Conservation (phyloP, 2,329 filamentous ascomycete species). For the Keithomyces neogunnii region DNA sequence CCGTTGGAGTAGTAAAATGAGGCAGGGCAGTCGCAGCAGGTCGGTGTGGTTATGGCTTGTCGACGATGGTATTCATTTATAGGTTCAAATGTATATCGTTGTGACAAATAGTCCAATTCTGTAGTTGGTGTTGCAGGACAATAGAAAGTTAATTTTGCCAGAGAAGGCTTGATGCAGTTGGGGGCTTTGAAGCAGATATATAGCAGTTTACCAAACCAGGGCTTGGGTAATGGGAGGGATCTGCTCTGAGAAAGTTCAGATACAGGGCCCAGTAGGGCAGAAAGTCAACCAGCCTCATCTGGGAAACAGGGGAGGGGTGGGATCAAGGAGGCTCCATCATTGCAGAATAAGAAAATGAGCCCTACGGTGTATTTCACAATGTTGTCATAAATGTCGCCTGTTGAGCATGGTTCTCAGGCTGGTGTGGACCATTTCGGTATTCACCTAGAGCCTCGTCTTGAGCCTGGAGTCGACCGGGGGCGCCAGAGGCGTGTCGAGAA, state of each 20-base stretch:
- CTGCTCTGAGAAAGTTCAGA: conserved; percentile 6
- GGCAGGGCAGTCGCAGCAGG: not conserved
- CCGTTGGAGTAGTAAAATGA: not conserved
- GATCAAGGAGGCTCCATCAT: conserved; percentile 2
- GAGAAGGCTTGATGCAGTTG: conserved; percentile 6
- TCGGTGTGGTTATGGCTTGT: not conserved
- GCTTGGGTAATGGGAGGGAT: conserved; percentile 7
- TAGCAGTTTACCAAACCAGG: conserved; percentile 6
- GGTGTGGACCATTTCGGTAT: conserved; percentile 8
- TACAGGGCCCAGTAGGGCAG: conserved; percentile 8
- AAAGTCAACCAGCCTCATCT: conserved; percentile 12
- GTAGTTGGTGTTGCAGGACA: not conserved
- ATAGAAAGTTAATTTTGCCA: not conserved
- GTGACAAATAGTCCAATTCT: not conserved
- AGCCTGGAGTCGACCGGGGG: not conserved
- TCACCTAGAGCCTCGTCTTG: conserved; percentile 7
- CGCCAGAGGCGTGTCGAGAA: conserved; percentile 1
- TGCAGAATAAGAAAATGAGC: not conserved
- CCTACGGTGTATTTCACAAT: not conserved
- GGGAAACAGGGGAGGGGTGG: conserved; percentile 5
- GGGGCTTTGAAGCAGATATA: conserved; percentile 12
- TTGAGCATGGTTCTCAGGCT: conserved; percentile 6
- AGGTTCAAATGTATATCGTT: not conserved
- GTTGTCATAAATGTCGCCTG: conserved; percentile 1
- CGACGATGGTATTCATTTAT: not conserved